These are phyloP conservation scores for Mycena alexandri DNA, from an alignment of 768 basidiomycete genomes.

Conservation along the genomic window DNA sequence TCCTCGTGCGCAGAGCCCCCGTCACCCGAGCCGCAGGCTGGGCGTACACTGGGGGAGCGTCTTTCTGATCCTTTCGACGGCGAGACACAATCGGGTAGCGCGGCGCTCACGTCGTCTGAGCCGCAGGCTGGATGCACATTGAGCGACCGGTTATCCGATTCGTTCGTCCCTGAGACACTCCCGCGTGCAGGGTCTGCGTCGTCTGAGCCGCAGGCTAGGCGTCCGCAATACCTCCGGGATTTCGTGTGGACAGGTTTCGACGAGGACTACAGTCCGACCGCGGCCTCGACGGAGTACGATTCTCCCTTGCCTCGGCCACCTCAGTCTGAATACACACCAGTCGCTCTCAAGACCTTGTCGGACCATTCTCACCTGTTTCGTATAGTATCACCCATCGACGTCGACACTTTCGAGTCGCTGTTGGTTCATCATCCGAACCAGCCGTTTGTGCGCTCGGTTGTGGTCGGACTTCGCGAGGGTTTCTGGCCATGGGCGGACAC, in stretches of 20 bases:
- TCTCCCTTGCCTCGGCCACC: constrained; percentile 3
- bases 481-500: constrained; percentile 57
- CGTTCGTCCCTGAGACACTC: too few relatives aligned
- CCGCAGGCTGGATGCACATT: too few relatives aligned
- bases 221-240: constrained; percentile 6
- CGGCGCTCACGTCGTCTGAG: too few relatives aligned
- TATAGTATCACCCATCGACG: constrained; percentile 10
- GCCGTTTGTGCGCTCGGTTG: constrained; percentile 36
- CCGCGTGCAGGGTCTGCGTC: too few relatives aligned
- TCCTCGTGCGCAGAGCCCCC: too few relatives aligned
- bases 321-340: background rate
- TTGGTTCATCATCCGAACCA: constrained; percentile 51
- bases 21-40: too few relatives aligned
- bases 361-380: constrained; percentile 34
- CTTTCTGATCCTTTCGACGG: too few relatives aligned
- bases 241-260: constrained; percentile 6
- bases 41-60: too few relatives aligned
- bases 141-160: too few relatives aligned
- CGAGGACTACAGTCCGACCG: constrained; percentile 2
- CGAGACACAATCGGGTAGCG: too few relatives aligned
- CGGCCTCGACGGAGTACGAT: constrained; percentile 11
- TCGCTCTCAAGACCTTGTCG: background rate
- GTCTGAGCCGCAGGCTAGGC: background rate
- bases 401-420: background rate
- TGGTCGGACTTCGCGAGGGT: constrained; percentile 47